These are phyloP conservation scores for Helminthosporium solani DNA, from an alignment of 2,329 filamentous ascomycete species.

Conservation along the genomic window DNA sequence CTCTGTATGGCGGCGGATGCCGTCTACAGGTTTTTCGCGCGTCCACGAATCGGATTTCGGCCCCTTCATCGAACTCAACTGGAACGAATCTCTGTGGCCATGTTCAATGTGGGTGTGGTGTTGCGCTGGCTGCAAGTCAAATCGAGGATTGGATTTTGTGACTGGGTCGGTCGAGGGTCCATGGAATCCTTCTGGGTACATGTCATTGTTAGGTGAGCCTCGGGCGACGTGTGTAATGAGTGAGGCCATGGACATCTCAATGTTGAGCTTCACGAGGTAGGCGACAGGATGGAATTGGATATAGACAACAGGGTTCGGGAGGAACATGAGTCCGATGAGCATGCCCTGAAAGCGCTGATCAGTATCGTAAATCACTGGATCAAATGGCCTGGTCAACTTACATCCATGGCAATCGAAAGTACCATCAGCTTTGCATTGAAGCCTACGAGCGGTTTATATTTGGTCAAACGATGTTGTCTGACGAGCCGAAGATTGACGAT, in stretches of 20 bases:
- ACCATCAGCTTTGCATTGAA: constrained; percentile 47
- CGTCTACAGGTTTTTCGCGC: constrained; percentile 19
- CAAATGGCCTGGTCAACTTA: constrained; percentile 13
- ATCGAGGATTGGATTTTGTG: constrained; percentile 11
- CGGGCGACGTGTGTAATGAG: constrained; percentile 43
- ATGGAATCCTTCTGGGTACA: constrained; percentile 22
- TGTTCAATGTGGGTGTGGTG: neutral
- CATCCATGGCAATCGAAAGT: constrained; percentile 46
- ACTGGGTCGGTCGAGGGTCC: constrained; percentile 17
- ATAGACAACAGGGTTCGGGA: constrained; percentile 41
- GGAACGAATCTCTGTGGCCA: constrained; percentile 16
- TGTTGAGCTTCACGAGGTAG: constrained; percentile 49
- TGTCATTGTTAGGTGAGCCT: constrained; percentile 31
- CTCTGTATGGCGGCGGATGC: constrained; percentile 30
- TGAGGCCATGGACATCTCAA: constrained; percentile 49
- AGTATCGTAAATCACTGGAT: neutral
- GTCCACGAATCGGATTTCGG: constrained; percentile 10
- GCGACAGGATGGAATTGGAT: constrained; percentile 47
- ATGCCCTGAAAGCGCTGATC: constrained; percentile 20
- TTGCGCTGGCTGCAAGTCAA: constrained; percentile 1
- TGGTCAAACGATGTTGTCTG: constrained; percentile 41
- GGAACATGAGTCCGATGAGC: constrained; percentile 44
- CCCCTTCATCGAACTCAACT: constrained; percentile 9
- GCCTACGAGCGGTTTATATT: constrained; percentile 43
- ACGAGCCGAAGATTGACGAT: constrained; percentile 44